Base-by-base conservation (phyloP, 108 stramenopile species). In the Aurantiochytrium sp. region DNA sequence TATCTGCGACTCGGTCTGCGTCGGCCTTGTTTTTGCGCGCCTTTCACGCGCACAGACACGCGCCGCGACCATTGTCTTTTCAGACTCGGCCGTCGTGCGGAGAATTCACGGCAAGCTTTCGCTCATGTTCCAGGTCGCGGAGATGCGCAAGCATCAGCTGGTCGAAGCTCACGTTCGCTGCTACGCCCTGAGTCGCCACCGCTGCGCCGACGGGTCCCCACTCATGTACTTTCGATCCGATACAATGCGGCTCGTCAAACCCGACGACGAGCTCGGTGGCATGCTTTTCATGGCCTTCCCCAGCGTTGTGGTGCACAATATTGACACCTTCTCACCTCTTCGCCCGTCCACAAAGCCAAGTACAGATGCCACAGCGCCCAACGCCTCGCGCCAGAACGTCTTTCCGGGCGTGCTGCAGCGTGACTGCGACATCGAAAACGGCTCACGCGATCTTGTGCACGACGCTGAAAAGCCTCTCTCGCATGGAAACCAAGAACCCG, bases 41-140 rank as follows among this genome's bases (percentile, higher is more conserved):
- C 94, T 98, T 43, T 94, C 96, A 8, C 90, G 97, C 44, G 97
- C 97, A 44, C 93, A 94, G 60, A 96, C 95, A 47, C 94, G 98
- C 16, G 95, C 96, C 64, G 92, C 92, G 69, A 98, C 97, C 18
- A 96, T 99, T 44, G 88, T 97, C 4, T 98, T 99, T 89, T 95
- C 93, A 55, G 95, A 98, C 87, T 92, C 95, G 64, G 97, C 98
- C 4, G 91, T 96, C 0, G 91, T 99, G 60, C 92, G 95, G 6
- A 87, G 94, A 51, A 95, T 98, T 10, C 60, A 95, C 19, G 98
- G 96, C 5, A 87, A 92, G 43, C 93, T 92, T 60, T 96, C 97
- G 91, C 93, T 98, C 88, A 97, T 97, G 96, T 98, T 98, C 89
- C 97, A 97, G 25, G 91, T 98, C 35, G 96, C 96, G 12, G 98